Conservation (phyloP, 2,329 filamentous ascomycete genomes). For the Stagonosporopsis chrysanthemi region DNA sequence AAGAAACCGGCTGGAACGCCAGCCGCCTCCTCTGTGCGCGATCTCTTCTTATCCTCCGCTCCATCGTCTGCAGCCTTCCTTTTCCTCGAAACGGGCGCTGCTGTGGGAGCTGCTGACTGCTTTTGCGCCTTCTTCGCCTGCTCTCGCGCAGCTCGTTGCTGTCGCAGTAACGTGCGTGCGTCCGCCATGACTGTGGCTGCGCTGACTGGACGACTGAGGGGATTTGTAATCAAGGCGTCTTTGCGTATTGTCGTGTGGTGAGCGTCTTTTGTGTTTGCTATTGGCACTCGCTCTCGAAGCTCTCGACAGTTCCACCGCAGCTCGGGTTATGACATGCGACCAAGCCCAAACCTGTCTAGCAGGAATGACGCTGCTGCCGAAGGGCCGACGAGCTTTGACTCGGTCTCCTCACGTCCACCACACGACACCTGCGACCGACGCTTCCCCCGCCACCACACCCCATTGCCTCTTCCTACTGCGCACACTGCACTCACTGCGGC, state of each 20-base stretch:
- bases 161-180: constrained; percentile 49
- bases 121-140: constrained; percentile 42
- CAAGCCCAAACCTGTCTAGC: constrained; percentile 10
- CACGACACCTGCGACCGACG: constrained; percentile 37
- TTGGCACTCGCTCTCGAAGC: not conserved
- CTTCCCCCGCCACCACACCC: constrained; percentile 23
- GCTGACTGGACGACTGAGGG: not conserved
- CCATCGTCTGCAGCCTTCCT: constrained; percentile 45
- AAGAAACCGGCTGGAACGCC: constrained; percentile 49
- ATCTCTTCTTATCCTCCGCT: constrained; percentile 42
- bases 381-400: constrained; percentile 29
- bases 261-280: not conserved
- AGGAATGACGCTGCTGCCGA: constrained; percentile 25
- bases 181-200: constrained; percentile 42
- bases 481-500: constrained; percentile 16
- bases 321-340: not conserved
- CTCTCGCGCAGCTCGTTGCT: constrained; percentile 49
- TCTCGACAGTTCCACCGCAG: constrained; percentile 6
- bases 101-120: constrained; percentile 38
- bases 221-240: not conserved
- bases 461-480: constrained; percentile 21
- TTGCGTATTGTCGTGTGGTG: not conserved
- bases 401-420: constrained; percentile 37
- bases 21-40: constrained; percentile 41
- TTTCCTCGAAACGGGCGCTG: constrained; percentile 44